phyloP scores from a whole-genome alignment of 192 early-diverging fungal species.

The Diversispora epigaea region DNA sequence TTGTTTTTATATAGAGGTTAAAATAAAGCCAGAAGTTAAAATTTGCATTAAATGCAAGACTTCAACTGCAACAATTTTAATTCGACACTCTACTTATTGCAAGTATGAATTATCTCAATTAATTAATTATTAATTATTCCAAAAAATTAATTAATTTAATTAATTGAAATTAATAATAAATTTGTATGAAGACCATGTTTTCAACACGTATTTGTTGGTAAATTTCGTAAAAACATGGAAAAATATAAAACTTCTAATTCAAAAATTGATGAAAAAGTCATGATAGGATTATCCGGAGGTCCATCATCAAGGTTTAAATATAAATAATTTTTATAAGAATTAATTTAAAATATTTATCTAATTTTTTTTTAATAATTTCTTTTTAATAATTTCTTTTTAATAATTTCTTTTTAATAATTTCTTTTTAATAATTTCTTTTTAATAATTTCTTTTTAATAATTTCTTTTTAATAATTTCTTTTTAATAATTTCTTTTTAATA shows the following conservation, averaged over 20 bases:
- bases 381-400: not conserved
- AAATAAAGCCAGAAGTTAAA: not conserved
- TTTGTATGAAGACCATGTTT: conserved; percentile 59
- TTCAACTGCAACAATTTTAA: conserved; percentile 57
- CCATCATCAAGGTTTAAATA: conserved; percentile 65
- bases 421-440: not conserved
- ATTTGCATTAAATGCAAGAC: conserved; percentile 69
- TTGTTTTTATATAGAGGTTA: not conserved
- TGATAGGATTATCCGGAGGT: conserved; percentile 88
- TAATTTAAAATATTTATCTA: no score
- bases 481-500: not conserved
- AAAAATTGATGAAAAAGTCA: conserved; percentile 51
- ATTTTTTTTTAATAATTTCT: no score
- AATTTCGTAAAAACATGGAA: conserved; percentile 66
- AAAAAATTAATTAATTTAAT: not conserved
- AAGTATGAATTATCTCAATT: conserved; percentile 45
- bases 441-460: not conserved
- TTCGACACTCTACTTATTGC: conserved; percentile 78
- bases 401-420: not conserved
- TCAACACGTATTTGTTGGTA: conserved; percentile 60
- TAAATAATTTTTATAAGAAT: no score
- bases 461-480: not conserved
- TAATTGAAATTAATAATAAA: not conserved
- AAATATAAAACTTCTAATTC: conserved; percentile 44
- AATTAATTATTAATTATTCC: not conserved